Base-by-base conservation (phyloP, 768 basidiomycete genomes). In the Tulasnella sp. region DNA sequence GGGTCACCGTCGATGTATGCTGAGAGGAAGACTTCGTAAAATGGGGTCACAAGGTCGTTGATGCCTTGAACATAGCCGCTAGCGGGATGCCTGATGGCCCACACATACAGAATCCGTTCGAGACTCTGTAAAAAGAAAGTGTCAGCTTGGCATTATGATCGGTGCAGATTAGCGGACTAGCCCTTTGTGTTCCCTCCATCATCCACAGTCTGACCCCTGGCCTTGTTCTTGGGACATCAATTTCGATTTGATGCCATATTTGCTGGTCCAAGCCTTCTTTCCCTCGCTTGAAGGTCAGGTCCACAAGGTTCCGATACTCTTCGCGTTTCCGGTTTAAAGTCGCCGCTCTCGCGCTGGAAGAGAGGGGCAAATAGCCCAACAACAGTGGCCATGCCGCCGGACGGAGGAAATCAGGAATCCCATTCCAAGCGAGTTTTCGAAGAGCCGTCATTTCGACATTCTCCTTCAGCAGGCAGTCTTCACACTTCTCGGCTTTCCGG, bases 161-260 rank as follows among this genome's bases (percentile, higher is more conserved):
- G n/a, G 17, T 34, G 8, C 25, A 64, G 40, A 29, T 15, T 19
- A 72, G 45, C 12, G n/a, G 36, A 82, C 90, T 81, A 83, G 95
- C 96, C 80, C 96, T 86, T 82, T 99, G 97, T 3, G 97, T 96
- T 25, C 89, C 88, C 36, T 86, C 89, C 80, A 93, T 90, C 89
- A 93, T 92, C 97, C 97, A 99, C 29, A 99, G 83, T 42, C 85
- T 87, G 14, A 97, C 90, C 29, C 96, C 96, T 22, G 97, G 96
- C 71, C 96, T 85, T 49, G 97, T 99, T 73, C 97, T 87, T 14
- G 97, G 97, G 7, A 98, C 97, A 81, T 99, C 97, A 77, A 98
- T 99, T 81, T 95, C 94, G 80, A 99, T 99, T 83, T 99, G 97
- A 84, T 99, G 97, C 97, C 97, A 99, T 81, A 99, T 97, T 83